A percentile compares a stretch with the other conserved stretches of the same genome.
phyloP scores from a whole-genome alignment of 192 early-diverging fungal species.

The Coemansia sp. region DNA sequence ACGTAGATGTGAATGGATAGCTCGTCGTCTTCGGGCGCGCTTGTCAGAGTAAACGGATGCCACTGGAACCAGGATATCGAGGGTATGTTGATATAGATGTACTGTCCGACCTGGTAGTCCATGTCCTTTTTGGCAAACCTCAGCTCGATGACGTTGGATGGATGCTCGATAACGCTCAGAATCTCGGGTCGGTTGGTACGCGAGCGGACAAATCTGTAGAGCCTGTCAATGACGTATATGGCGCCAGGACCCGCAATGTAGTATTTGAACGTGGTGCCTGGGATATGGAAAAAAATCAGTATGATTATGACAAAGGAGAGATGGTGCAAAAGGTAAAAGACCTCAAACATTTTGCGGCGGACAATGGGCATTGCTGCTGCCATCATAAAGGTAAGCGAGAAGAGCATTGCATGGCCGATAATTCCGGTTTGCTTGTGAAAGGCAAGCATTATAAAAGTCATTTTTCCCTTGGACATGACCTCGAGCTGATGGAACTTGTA shows the following conservation, averaged over 20 bases:
- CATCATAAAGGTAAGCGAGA: constrained; percentile 13
- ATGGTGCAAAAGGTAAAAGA: constrained; percentile 83
- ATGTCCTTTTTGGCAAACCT: constrained; percentile 66
- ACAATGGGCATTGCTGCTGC: constrained; percentile 26
- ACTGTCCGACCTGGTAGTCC: constrained; percentile 68
- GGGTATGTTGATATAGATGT: constrained; percentile 70
- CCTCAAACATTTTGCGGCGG: constrained; percentile 57
- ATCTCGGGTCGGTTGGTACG: constrained; percentile 62
- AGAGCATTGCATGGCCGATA: constrained; percentile 63
- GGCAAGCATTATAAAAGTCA: constrained; percentile 47
- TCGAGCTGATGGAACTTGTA: constrained; percentile 60
- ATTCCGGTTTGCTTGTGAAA: constrained; percentile 61
- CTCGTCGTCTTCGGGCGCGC: constrained; percentile 74
- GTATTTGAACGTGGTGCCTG: constrained; percentile 71
- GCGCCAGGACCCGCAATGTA: constrained; percentile 63
- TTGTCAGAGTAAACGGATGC: constrained; percentile 85
- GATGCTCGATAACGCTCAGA: constrained; percentile 78
- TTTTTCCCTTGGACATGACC: constrained; percentile 19
- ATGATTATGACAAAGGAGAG: constrained; percentile 74
- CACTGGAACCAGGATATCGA: constrained; percentile 69
- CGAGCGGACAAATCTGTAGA: constrained; percentile 66
- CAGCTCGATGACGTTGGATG: constrained; percentile 77
- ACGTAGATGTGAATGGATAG: constrained; percentile 74
- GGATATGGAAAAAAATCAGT: constrained; percentile 67
- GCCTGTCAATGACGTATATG: constrained; percentile 66